Base-by-base conservation (phyloP, 192 early-diverging fungal genomes). In the Entomortierella chlamydospora region DNA sequence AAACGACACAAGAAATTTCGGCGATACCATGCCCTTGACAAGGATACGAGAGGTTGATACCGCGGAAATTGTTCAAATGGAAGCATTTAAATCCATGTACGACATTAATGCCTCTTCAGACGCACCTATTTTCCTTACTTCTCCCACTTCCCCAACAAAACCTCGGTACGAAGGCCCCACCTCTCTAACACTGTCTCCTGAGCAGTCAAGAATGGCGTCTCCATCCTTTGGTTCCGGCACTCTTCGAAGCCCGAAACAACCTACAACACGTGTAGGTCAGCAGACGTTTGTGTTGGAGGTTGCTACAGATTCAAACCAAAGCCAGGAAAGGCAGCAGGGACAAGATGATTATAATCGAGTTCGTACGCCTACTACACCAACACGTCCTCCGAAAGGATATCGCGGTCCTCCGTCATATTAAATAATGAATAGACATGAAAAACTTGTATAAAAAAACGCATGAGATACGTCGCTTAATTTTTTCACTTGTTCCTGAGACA, bases 1-100 rank as follows among this genome's bases (percentile, higher is more conserved):
- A 15, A 50, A 64, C 13, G 47, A 30, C 17, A 29, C 33, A 15
- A 26, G 13, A n/a, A 7, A 28, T 26, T 28, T 41, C n/a, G 41
- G 39, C 30, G 69, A 71, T 25, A 71, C 69, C 12, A 49, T 60
- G 25, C 69, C 69, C 1, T 60, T 71, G 51, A 71, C 69, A 18
- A 50, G 41, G 7, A 2, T 54, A 33, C 8, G 7, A 2, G 56
- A 57, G 25, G 49, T 51, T n/a, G 68, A 61, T n/a, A 8, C 31
- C 18, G 6, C 50, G 13, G 68, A 70, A 37, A 37, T 37, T 22
- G 42, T 57, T 13, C 69, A 71, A 37, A 29, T 71, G 25, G 31
- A 71, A 6, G 30, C 57, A 30, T 71, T 41, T 53, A 71, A 71
- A 22, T 22, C 51, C 17, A 71, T 71, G 69, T 63, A 71, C 28